phyloP scores from a whole-genome alignment of 257 asterid species.

The Nicotiana paniculata region DNA sequence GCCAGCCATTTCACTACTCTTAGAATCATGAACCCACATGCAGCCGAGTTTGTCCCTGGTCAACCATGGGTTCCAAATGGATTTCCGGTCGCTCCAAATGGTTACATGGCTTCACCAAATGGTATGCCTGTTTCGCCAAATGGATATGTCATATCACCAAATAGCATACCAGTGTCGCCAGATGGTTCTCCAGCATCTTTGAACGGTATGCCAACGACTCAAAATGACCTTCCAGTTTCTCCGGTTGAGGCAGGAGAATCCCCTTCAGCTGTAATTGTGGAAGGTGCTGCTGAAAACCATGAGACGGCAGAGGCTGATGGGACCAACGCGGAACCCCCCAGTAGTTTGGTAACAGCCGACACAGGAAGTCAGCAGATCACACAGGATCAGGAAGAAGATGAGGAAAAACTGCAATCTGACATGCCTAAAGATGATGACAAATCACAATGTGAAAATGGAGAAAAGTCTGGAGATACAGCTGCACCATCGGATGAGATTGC shows the following conservation, averaged over 20 bases:
- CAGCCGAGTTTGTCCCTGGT: slow-evolving; percentile 67
- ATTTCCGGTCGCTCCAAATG: slow-evolving; percentile 53
- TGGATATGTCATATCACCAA: slow-evolving; percentile 23
- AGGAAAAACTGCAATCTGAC: slow-evolving; percentile 25
- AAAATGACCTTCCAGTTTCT: slow-evolving; percentile 29
- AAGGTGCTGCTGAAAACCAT: slow-evolving; percentile 24
- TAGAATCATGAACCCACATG: slow-evolving; percentile 73
- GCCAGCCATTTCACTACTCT: slow-evolving; percentile 44
- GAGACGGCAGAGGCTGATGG: slow-evolving; percentile 21
- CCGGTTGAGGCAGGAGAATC: slow-evolving; percentile 37
- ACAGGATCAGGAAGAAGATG: slow-evolving; percentile 20
- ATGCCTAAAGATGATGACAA: slow-evolving; percentile 25
- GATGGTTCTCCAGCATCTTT: slow-evolving; percentile 25
- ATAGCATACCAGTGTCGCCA: slow-evolving; percentile 32
- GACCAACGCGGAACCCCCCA: slow-evolving; percentile 20
- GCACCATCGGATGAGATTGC: slow-evolving; percentile 20
- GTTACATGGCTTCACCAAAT: slow-evolving; percentile 44
- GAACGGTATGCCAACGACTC: slow-evolving; percentile 28
- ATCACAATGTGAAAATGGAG: slow-evolving; percentile 22
- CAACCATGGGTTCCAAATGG: slow-evolving; percentile 73
- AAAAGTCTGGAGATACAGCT: slow-evolving; percentile 16
- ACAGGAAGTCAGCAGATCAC: slow-evolving; percentile 11
- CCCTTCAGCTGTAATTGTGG: slow-evolving; percentile 27
- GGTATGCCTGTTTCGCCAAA: slow-evolving; percentile 26
- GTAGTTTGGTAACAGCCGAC: slow-evolving; percentile 7